phyloP scores from a whole-genome alignment of 1,139 yeast species.

The Scheffersomyces stambukii region DNA sequence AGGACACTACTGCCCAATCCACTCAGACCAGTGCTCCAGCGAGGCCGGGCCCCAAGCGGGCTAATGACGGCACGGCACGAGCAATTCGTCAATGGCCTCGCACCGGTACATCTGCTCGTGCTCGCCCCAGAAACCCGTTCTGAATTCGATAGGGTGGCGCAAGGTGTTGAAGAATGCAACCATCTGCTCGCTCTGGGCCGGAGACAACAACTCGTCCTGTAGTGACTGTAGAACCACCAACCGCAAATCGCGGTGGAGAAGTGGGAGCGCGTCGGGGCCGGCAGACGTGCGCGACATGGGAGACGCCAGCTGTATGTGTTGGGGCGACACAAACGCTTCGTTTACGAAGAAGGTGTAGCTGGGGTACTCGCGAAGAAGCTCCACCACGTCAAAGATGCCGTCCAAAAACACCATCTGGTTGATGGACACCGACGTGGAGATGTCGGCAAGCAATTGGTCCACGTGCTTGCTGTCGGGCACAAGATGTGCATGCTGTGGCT shows the following conservation, averaged over 20 bases:
- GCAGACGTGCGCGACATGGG: constrained; percentile 22
- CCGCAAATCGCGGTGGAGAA: constrained; percentile 3
- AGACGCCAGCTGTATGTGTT: constrained; percentile 15
- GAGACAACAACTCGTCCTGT: constrained; percentile 32
- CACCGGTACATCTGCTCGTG: constrained; percentile 38
- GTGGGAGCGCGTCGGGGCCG: constrained; percentile 1
- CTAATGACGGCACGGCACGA: too few relatives aligned
- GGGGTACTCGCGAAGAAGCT: constrained; percentile 33
- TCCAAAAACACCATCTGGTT: constrained; percentile 22
- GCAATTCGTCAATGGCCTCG: too few relatives aligned
- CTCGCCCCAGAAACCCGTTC: constrained; percentile 23
- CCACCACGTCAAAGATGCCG: constrained; percentile 34
- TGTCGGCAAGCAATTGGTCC: not conserved
- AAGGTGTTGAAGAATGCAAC: constrained; percentile 13
- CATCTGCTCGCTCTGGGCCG: constrained; percentile 20
- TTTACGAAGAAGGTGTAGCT: constrained; percentile 27
- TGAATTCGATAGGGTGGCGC: constrained; percentile 7
- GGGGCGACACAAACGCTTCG: constrained; percentile 28
- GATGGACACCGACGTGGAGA: constrained; percentile 1
- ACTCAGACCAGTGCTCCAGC: too few relatives aligned
- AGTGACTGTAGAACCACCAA: constrained; percentile 23
- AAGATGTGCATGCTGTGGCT: constrained; percentile 2
- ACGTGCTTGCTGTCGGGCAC: not conserved
- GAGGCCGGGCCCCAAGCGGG: too few relatives aligned
- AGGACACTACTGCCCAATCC: too few relatives aligned